A percentile compares a stretch with the other conserved stretches of the same genome.
These are phyloP conservation scores for Phylloboletellus chloephorus DNA, from an alignment of 1,284 basidiomycete species.

Conservation along the genomic window DNA sequence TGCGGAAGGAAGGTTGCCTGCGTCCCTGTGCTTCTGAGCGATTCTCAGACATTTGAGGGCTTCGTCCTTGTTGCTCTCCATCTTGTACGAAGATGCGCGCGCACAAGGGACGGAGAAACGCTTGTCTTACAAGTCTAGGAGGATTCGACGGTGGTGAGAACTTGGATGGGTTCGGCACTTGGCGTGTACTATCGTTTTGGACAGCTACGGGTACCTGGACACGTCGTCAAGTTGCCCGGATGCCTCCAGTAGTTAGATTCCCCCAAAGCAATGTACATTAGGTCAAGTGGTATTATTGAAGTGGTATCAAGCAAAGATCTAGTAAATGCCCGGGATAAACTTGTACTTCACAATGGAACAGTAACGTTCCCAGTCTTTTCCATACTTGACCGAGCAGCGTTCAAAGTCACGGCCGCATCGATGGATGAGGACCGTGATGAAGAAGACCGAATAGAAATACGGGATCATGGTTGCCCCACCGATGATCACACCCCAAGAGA, in stretches of 20 bases:
- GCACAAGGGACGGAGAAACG: slow-evolving; percentile 8
- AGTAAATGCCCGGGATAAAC: slow-evolving; percentile 79
- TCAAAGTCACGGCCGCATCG: slow-evolving; percentile 90
- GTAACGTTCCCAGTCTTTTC: slow-evolving; percentile 92
- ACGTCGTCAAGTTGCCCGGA: slow-evolving; percentile 6
- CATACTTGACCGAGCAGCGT: slow-evolving; percentile 89
- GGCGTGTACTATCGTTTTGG: too few relatives aligned
- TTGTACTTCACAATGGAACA: slow-evolving; percentile 83
- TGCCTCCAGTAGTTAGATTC: not conserved
- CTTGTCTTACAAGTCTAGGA: not conserved
- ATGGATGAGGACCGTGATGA: slow-evolving; percentile 85
- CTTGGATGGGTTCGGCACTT: slow-evolving; percentile 12
- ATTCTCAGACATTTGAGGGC: slow-evolving; percentile 76
- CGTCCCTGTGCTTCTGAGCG: slow-evolving; percentile 67
- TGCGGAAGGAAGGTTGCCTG: slow-evolving; percentile 71
- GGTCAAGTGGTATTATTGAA: slow-evolving; percentile 5
- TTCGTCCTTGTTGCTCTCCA: slow-evolving; percentile 91
- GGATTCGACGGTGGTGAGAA: slow-evolving; percentile 24
- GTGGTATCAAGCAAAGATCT: slow-evolving; percentile 13
- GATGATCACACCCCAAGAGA: slow-evolving; percentile 87
- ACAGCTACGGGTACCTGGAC: slow-evolving; percentile 11
- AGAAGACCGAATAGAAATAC: slow-evolving; percentile 94
- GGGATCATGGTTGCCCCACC: slow-evolving; percentile 85
- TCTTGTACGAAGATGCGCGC: slow-evolving; percentile 28
- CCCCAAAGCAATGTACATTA: slow-evolving; percentile 2